phyloP scores from a whole-genome alignment of 2,329 filamentous ascomycete genomes.

The Tympanopsis confertula region DNA sequence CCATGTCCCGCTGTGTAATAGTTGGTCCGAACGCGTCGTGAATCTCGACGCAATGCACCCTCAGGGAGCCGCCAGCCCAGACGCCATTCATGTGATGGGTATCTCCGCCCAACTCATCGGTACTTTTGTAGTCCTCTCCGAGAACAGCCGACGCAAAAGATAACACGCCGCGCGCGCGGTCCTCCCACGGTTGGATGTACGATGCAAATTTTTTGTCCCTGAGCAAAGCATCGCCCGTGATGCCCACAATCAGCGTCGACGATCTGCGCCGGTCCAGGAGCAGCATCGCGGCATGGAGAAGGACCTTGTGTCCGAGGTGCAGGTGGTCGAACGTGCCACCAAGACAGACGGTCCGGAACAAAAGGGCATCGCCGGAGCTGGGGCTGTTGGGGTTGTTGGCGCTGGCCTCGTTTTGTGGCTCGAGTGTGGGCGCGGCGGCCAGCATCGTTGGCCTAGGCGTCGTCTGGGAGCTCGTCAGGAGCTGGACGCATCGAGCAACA shows the following conservation, averaged over 20 bases:
- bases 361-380: conserved; percentile 3
- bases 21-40: conserved; percentile 85
- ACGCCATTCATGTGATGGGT: conserved; percentile 40
- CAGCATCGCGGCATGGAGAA: conserved; percentile 77
- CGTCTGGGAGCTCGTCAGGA: conserved; percentile 9
- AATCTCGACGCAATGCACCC: conserved; percentile 72
- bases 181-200: conserved; percentile 69
- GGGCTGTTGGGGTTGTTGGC: conserved; percentile 19
- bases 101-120: conserved; percentile 27
- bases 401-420: conserved; percentile 25
- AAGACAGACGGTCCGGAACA: conserved; percentile 50
- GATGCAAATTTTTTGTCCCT: conserved; percentile 81
- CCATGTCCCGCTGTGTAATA: conserved; percentile 67
- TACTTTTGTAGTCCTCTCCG: no score
- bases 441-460: neutral
- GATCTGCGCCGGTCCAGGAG: conserved; percentile 44
- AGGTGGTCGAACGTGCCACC: conserved; percentile 96
- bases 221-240: conserved; percentile 78
- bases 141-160: conserved; percentile 48
- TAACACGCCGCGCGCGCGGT: conserved; percentile 57
- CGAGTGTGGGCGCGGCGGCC: neutral
- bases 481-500: conserved; percentile 14
- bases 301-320: conserved; percentile 89
- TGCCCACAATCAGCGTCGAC: conserved; percentile 64
- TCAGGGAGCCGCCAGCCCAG: conserved; percentile 47